Percentiles rank a stretch among this genome's conserved stretches.
Conservation (phyloP, 495 filamentous ascomycete species). For the Daldinia loculata region DNA sequence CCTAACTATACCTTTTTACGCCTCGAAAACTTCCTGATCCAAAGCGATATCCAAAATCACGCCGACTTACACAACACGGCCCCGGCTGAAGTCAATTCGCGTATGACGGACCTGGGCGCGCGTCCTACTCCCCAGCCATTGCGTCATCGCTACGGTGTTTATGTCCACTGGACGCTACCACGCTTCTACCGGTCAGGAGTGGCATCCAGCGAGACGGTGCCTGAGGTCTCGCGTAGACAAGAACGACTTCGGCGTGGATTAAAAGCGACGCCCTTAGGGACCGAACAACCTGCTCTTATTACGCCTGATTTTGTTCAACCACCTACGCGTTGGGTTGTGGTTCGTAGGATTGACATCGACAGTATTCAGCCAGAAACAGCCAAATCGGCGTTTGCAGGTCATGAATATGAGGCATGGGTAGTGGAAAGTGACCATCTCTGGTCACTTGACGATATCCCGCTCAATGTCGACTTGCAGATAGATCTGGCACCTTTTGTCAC, state of each 20-base stretch:
- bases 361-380: constrained; percentile 10
- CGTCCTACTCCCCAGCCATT: constrained; percentile 9
- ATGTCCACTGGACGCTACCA: constrained; percentile 64
- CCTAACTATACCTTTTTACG: constrained; percentile 64
- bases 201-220: not conserved
- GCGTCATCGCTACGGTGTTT: constrained; percentile 56
- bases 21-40: constrained; percentile 46
- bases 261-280: not conserved
- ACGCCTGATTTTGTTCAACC: constrained; percentile 45
- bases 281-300: constrained; percentile 6
- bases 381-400: not conserved
- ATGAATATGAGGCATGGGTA: constrained; percentile 54
- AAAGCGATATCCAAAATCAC: constrained; percentile 55
- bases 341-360: constrained; percentile 46
- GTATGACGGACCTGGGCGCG: constrained; percentile 54
- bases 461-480: constrained; percentile 54
- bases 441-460: constrained; percentile 46
- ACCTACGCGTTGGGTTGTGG: constrained; percentile 57
- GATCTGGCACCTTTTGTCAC: constrained; percentile 60
- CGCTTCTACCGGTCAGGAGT: constrained; percentile 53
- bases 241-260: constrained; percentile 15
- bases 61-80: constrained; percentile 55
- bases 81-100: constrained; percentile 51
- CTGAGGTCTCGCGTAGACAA: not conserved
- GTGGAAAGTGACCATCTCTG: constrained; percentile 57